phyloP scores from a whole-genome alignment of 169 alveolate genomes.

The Plasmodium berghei region DNA sequence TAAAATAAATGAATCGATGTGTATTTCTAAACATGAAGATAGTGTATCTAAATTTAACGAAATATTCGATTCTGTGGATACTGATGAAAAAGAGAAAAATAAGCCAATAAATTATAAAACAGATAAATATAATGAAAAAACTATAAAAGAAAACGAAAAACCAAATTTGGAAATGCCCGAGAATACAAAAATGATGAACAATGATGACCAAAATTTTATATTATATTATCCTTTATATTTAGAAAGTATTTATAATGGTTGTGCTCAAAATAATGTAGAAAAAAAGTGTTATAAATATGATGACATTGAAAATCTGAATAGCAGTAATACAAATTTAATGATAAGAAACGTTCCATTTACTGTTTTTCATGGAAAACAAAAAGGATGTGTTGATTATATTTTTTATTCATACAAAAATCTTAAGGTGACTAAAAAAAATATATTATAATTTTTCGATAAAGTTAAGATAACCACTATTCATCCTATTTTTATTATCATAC shows the following conservation, averaged over 20 bases:
- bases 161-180: not conserved
- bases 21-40: not conserved
- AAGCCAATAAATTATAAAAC: not conserved
- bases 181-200: not conserved
- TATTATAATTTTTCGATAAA: not conserved
- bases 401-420: conserved; percentile 80
- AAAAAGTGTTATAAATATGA: conserved; percentile 61
- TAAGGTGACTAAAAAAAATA: conserved; percentile 54
- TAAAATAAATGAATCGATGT: not conserved
- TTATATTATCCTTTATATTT: conserved; percentile 68
- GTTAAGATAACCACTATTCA: not conserved
- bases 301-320: conserved; percentile 29
- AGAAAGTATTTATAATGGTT: conserved; percentile 63
- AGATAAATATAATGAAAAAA: not conserved
- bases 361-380: conserved; percentile 89
- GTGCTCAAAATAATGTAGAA: conserved; percentile 9
- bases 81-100: not conserved
- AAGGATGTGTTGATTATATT: conserved; percentile 89
- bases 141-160: not conserved
- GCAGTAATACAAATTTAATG: conserved; percentile 30
- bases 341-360: conserved; percentile 79
- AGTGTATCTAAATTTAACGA: not conserved
- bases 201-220: conserved; percentile 24
- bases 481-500: not conserved
- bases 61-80: not conserved